Percentiles rank a stretch among this genome's conserved stretches.
Evolutionary conservation across 192 early-diverging fungal species (phyloP).

Genomic region (Rhizophagus clarus): DNA sequence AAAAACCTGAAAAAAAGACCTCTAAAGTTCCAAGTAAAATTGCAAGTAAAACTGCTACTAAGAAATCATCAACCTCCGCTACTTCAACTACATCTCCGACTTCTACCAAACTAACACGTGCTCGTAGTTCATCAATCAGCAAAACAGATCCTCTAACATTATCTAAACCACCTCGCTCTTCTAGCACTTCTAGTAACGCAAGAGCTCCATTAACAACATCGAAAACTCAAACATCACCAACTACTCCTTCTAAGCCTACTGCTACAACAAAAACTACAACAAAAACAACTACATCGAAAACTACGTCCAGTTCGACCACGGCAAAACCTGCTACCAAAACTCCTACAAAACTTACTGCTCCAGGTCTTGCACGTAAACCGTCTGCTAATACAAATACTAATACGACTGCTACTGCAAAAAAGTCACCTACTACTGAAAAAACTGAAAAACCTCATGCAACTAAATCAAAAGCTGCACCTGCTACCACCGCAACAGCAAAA

Average conservation of each 20-base stretch:
- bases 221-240: neutral
- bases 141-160: neutral
- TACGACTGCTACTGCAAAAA: neutral
- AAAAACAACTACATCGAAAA: neutral
- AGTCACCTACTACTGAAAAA: neutral
- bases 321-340: neutral
- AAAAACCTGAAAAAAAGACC: neutral
- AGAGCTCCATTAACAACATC: neutral
- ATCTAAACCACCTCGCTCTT: slow-evolving; percentile 12
- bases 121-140: slow-evolving; percentile 16
- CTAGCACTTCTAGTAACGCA: slow-evolving; percentile 1
- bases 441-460: neutral
- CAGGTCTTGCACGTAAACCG: neutral
- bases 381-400: neutral
- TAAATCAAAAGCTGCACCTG: neutral
- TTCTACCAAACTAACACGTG: neutral
- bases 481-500: neutral
- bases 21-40: slow-evolving; percentile 11
- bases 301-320: neutral
- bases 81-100: neutral
- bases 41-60: neutral
- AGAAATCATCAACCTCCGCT: neutral
- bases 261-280: neutral
- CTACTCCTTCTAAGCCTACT: neutral
- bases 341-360: neutral